Evolutionary conservation across 2,329 filamentous ascomycete species (phyloP).

Genomic region (Alternaria alternata): DNA sequence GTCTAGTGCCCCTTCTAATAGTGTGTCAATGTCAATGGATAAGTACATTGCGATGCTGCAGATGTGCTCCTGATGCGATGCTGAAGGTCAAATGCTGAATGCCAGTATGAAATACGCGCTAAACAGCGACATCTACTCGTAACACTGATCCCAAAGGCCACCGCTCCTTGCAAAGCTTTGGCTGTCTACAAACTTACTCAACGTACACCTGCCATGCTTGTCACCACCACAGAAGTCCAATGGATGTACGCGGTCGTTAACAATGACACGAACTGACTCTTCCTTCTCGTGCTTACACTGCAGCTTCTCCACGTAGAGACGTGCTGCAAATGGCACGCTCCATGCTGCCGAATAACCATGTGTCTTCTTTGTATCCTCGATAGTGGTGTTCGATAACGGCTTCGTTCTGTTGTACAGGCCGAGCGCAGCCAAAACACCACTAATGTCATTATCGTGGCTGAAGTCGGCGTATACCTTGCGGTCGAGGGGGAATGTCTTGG

Average conservation of each 20-base stretch:
- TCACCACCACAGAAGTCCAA: slow-evolving; percentile 76
- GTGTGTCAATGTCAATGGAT: not conserved
- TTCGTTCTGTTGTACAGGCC: slow-evolving; percentile 76
- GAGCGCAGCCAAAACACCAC: slow-evolving; percentile 75
- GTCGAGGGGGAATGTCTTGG: slow-evolving; percentile 75
- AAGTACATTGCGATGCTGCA: not conserved
- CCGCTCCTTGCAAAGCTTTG: slow-evolving; percentile 75
- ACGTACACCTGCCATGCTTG: slow-evolving; percentile 71
- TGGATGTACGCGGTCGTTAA: slow-evolving; percentile 84
- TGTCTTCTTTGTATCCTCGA: slow-evolving; percentile 61
- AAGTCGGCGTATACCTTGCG: slow-evolving; percentile 83
- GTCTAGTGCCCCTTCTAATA: not conserved
- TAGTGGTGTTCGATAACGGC: slow-evolving; percentile 55
- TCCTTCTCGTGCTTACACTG: slow-evolving; percentile 66
- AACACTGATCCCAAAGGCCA: slow-evolving; percentile 76
- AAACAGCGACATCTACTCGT: slow-evolving; percentile 9
- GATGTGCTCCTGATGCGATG: not conserved
- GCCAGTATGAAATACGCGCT: not conserved
- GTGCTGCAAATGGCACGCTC: slow-evolving; percentile 81
- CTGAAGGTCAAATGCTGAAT: not conserved
- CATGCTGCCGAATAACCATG: slow-evolving; percentile 78
- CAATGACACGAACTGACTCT: slow-evolving; percentile 78
- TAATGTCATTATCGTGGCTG: slow-evolving; percentile 90
- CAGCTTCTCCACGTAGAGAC: slow-evolving; percentile 91
- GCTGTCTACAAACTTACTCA: slow-evolving; percentile 76